phyloP scores from a whole-genome alignment of 148 eudicot species.

The Agrostemma githago region DNA sequence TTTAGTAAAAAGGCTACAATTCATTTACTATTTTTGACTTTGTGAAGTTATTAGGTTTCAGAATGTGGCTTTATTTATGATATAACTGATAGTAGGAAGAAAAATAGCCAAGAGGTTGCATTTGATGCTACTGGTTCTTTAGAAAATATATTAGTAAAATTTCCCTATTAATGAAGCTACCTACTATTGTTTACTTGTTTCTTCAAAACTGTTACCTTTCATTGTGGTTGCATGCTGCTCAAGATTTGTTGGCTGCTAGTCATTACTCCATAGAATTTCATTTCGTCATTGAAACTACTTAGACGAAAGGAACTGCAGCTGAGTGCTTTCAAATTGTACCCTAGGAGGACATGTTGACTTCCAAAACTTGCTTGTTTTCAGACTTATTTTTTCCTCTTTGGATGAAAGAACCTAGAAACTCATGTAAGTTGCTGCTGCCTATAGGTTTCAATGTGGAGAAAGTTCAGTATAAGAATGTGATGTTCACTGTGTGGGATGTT shows the following conservation, averaged over 20 bases:
- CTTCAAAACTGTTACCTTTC: background rate
- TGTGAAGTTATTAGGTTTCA: background rate
- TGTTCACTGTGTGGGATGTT: conserved; percentile 99
- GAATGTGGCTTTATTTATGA: background rate
- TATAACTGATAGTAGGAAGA: background rate
- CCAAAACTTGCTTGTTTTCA: background rate
- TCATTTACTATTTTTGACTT: background rate
- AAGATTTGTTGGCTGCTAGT: background rate
- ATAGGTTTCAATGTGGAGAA: conserved; percentile 99
- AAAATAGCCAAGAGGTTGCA: background rate
- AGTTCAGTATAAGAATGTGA: conserved; percentile 96
- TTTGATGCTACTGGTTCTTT: background rate
- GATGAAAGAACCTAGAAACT: background rate
- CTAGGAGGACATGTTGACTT: background rate
- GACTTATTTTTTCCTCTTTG: background rate
- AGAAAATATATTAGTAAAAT: too few species aligned
- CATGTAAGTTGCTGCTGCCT: conserved; percentile 7
- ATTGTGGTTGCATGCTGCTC: background rate
- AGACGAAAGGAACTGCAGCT: background rate
- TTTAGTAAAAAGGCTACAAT: background rate
- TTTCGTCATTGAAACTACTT: background rate
- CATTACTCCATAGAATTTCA: too few species aligned
- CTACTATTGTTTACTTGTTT: background rate
- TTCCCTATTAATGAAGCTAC: background rate
- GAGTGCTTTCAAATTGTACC: background rate